Evolutionary conservation across 2,329 filamentous ascomycete genomes (phyloP), one percentile per base, ranked within the genome.

Genomic region (Emydomyces testavorans): DNA sequence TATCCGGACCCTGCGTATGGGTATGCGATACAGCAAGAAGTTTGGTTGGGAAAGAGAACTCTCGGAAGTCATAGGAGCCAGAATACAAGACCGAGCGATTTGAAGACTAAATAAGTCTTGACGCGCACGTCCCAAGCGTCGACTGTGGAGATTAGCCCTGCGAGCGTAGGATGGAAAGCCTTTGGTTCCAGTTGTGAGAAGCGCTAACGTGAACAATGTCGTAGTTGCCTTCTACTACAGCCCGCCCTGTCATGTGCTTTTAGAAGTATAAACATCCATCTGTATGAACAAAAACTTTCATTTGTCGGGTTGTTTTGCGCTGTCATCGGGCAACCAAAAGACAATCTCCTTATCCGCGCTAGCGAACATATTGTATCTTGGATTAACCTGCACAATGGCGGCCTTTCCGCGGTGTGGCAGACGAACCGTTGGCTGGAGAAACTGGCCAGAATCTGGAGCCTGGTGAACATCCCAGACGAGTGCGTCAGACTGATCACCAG

Each of bases 331-430:
- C 29, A 85, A 65, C 83, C 84, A 89, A 57, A 89, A 85, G 16
- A 85, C 67, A 51, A 87, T 71, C 46, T 95, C 88, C 60, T 83
- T 83, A 58, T 96, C 89, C 2, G 87, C 92, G 37, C 83, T 92
- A 6, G 87, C 89, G 56, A 96, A 76, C 70, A 95, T 81, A 65
- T 96, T 95, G 65, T 83, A 92, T 42, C 89, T 77, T 21, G 89
- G 92, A 62, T 95, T 96, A 63, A 40, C 24, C 28, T 52, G 52
- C 4, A 55, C 52, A 20, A 55, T 43, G 13, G 48, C 38, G 11
- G 79, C 66, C 78, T 80, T 62, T 72, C 79, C 69, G 76, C 66
- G 59, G 52, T 68, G 63, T 46, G 67, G 59, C 39, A 72, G 50
- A 38, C 54, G 66, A 36, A 58, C 55, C 46, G 62, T 59, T 1